phyloP scores from a whole-genome alignment of 257 asterid species.

The Paulownia fortunei region DNA sequence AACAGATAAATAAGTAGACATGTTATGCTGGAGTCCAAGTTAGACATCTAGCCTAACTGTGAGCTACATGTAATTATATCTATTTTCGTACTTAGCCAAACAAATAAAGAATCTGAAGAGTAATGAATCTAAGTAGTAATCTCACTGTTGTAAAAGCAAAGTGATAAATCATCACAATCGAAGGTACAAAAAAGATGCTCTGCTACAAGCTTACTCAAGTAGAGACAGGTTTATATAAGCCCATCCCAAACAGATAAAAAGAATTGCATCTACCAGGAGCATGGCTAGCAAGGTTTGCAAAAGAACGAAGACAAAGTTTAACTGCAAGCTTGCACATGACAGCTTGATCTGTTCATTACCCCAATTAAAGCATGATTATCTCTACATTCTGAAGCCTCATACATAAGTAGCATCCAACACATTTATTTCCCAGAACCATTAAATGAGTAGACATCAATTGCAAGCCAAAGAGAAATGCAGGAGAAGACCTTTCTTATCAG shows the following conservation, averaged over 20 bases:
- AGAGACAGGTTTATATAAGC: background rate
- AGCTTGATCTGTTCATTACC: constrained; percentile 11
- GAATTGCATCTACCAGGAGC: background rate
- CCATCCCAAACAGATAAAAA: background rate
- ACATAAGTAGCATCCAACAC: background rate
- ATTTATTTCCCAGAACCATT: constrained; percentile 13
- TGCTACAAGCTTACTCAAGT: constrained; percentile 21
- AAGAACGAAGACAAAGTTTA: background rate
- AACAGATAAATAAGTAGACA: background rate
- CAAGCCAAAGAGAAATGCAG: constrained; percentile 19
- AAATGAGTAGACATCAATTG: background rate
- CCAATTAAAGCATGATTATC: background rate
- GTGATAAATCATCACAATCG: background rate
- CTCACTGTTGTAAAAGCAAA: constrained; percentile 1
- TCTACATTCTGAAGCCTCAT: constrained; percentile 12
- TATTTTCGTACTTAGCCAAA: constrained; percentile 8
- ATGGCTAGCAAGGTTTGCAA: background rate
- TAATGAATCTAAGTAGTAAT: background rate
- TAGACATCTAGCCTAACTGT: background rate
- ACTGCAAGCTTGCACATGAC: background rate
- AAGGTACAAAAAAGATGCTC: background rate
- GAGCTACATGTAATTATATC: background rate
- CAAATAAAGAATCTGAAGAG: background rate
- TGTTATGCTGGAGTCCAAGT: background rate
- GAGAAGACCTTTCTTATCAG: constrained; percentile 6